These are phyloP conservation scores for Fusarium ambrosium DNA, from an alignment of 2,329 filamentous ascomycete genomes.

Conservation along the genomic window DNA sequence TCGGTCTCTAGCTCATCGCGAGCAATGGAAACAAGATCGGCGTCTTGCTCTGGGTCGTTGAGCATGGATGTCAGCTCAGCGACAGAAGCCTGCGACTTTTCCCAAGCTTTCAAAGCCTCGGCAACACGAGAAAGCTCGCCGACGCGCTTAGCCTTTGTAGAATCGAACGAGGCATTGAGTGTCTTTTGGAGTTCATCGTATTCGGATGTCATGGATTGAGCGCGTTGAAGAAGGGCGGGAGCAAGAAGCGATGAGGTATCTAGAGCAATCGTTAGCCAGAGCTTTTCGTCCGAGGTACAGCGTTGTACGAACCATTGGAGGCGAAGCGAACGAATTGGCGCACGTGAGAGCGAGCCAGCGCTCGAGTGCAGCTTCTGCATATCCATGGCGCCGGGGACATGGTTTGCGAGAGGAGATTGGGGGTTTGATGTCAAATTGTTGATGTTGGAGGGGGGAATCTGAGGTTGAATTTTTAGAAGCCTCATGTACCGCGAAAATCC, in stretches of 20 bases:
- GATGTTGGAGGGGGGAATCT: neutral
- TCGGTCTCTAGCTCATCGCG: constrained; percentile 84
- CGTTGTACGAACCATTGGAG: constrained; percentile 48
- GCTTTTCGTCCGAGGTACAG: neutral
- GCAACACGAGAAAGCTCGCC: constrained; percentile 73
- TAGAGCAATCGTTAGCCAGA: constrained; percentile 18
- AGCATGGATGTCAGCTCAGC: constrained; percentile 67
- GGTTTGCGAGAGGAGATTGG: constrained; percentile 18
- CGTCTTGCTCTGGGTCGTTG: constrained; percentile 62
- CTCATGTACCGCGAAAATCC: constrained; percentile 19
- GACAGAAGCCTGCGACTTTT: constrained; percentile 66
- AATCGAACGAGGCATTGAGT: constrained; percentile 68
- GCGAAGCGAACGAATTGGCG: constrained; percentile 50
- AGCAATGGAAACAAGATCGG: constrained; percentile 83
- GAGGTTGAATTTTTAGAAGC: constrained; percentile 41
- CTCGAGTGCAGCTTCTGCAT: constrained; percentile 53
- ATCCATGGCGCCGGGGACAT: constrained; percentile 55
- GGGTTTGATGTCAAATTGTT: neutral
- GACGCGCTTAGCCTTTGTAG: constrained; percentile 68
- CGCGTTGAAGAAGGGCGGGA: constrained; percentile 70
- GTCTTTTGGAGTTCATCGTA: constrained; percentile 66
- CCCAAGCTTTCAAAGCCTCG: constrained; percentile 70
- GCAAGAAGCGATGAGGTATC: constrained; percentile 56
- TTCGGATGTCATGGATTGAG: constrained; percentile 69
- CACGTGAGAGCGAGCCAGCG: constrained; percentile 42